These are phyloP conservation scores for Arthroderma sp. DNA, from an alignment of 2,329 filamentous ascomycete species.

Conservation along the genomic window DNA sequence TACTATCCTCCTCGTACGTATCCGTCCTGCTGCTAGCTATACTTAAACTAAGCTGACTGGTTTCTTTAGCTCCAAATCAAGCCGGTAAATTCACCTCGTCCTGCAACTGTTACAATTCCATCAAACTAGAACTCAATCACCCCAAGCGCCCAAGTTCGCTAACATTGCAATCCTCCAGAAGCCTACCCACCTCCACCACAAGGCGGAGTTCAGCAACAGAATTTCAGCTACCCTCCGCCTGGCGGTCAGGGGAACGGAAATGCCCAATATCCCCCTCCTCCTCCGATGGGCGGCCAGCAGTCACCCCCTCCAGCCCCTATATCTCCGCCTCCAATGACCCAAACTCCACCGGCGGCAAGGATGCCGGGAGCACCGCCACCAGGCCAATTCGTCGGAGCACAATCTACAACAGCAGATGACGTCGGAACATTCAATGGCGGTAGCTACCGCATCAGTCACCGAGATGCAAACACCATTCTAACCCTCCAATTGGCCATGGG, in stretches of 20 bases:
- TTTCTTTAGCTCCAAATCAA: background rate
- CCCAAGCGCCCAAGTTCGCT: background rate
- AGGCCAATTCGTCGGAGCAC: constrained; percentile 48
- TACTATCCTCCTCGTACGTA: too few species aligned
- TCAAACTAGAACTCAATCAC: background rate
- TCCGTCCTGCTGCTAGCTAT: background rate
- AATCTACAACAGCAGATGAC: constrained; percentile 58
- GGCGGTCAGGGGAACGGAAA: constrained; percentile 4
- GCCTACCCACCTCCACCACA: background rate
- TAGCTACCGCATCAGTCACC: constrained; percentile 82
- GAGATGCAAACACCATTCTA: constrained; percentile 78
- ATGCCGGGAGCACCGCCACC: constrained; percentile 32
- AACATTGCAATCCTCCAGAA: background rate
- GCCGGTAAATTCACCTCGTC: background rate
- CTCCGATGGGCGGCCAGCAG: constrained; percentile 10
- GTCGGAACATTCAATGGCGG: constrained; percentile 96
- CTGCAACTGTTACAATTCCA: background rate
- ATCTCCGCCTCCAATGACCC: constrained; percentile 11
- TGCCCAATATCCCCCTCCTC: constrained; percentile 14
- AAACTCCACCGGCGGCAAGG: constrained; percentile 12
- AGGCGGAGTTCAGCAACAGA: too few species aligned
- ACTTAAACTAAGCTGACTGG: background rate
- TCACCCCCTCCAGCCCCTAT: constrained; percentile 11
- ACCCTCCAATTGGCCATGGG: constrained; percentile 83
- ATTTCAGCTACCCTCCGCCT: too few species aligned